phyloP scores from a whole-genome alignment of 257 asterid genomes.

The Solanum clarkiae region DNA sequence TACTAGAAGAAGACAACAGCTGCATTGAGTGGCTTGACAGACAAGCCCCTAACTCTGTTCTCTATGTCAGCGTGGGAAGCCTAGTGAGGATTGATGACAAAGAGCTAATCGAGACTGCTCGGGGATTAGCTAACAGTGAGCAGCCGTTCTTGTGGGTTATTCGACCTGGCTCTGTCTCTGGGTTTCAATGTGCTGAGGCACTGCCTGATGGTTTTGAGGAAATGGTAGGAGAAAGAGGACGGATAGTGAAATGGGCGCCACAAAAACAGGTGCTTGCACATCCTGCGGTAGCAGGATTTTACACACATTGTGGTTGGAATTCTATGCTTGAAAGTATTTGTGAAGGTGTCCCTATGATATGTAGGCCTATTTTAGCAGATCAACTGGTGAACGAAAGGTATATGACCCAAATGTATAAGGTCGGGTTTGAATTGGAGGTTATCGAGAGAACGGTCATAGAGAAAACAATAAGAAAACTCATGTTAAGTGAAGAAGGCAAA shows the following conservation, averaged over 20 bases:
- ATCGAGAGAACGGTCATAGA: slow-evolving; percentile 7
- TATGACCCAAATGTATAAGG: slow-evolving; percentile 16
- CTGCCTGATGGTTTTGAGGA: neutral
- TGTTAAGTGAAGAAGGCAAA: slow-evolving; percentile 14
- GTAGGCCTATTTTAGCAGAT: slow-evolving; percentile 20
- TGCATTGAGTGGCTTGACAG: slow-evolving; percentile 35
- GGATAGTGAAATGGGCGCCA: slow-evolving; percentile 35
- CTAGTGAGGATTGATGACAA: slow-evolving; percentile 2
- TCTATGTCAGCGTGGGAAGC: slow-evolving; percentile 36
- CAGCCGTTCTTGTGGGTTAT: too few relatives aligned
- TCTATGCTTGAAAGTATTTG: slow-evolving; percentile 29
- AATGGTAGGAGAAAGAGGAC: slow-evolving; percentile 6
- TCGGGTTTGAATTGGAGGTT: slow-evolving; percentile 19
- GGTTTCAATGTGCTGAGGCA: too few relatives aligned
- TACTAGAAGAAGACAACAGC: slow-evolving; percentile 11
- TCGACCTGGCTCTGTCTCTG: too few relatives aligned
- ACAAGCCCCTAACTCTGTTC: slow-evolving; percentile 19
- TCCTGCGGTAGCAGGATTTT: slow-evolving; percentile 24
- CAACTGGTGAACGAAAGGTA: slow-evolving; percentile 29
- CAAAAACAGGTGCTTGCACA: slow-evolving; percentile 30
- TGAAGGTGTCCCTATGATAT: slow-evolving; percentile 34
- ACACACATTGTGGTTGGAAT: slow-evolving; percentile 40
- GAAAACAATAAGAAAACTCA: slow-evolving; percentile 11
- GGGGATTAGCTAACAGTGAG: slow-evolving; percentile 28
- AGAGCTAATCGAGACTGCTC: slow-evolving; percentile 12